These are phyloP conservation scores for Fraxinus americana DNA, from an alignment of 257 asterid genomes.

Conservation along the genomic window DNA sequence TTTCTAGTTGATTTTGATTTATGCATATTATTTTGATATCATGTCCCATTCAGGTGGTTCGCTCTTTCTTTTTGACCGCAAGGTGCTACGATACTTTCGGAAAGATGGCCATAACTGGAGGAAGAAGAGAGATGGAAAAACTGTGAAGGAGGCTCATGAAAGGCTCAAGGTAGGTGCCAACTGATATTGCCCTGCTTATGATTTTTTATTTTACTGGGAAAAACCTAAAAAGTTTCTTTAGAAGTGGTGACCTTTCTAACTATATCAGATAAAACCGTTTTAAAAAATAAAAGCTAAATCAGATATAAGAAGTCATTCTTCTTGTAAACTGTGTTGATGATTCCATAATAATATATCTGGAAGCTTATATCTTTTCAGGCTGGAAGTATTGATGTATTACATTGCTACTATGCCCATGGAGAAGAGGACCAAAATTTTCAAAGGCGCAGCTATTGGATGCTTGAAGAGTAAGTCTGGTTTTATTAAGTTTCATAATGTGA, in stretches of 20 bases:
- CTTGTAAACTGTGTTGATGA: conserved; percentile 28
- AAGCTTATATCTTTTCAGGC: conserved; percentile 50
- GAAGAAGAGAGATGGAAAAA: conserved; percentile 92
- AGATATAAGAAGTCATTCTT: conserved; percentile 13
- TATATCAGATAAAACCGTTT: background rate
- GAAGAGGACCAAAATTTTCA: conserved; percentile 82
- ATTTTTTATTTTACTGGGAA: conserved; percentile 18
- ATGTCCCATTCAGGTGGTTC: conserved; percentile 68
- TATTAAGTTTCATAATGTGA: conserved; percentile 1
- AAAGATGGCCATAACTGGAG: conserved; percentile 98
- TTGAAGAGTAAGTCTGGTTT: conserved; percentile 75
- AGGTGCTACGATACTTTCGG: conserved; percentile 82
- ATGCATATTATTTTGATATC: conserved; percentile 18
- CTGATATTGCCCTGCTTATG: conserved; percentile 16
- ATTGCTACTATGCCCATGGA: conserved; percentile 98
- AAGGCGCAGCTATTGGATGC: conserved; percentile 99
- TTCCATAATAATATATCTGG: conserved; percentile 28
- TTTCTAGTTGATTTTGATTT: conserved; percentile 1
- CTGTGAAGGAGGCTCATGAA: conserved; percentile 96
- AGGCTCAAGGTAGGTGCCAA: conserved; percentile 71
- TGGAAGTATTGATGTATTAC: conserved; percentile 87
- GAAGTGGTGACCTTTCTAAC: conserved; percentile 10
- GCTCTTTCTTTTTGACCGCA: conserved; percentile 91
- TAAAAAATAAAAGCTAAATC: background rate
- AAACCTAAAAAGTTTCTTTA: conserved; percentile 15